phyloP scores from a whole-genome alignment of 805 yeast species.

The Zygotorulaspora sp. region DNA sequence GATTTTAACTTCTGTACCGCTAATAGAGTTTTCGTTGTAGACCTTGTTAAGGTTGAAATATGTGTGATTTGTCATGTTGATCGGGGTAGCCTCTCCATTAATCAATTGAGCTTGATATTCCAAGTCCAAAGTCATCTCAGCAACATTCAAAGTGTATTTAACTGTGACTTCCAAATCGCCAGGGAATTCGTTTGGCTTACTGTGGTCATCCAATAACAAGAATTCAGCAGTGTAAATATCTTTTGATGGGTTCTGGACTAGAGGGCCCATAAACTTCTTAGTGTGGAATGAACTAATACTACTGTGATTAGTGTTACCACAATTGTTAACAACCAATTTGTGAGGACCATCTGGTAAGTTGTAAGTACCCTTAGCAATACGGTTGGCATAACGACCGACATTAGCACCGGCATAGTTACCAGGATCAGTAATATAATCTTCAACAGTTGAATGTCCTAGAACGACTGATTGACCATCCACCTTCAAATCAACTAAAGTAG shows the following conservation, averaged over 20 bases:
- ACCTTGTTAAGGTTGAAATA: slow-evolving; percentile 49
- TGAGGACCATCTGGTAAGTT: slow-evolving; percentile 39
- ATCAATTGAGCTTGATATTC: slow-evolving; percentile 40
- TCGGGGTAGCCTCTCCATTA: slow-evolving; percentile 41
- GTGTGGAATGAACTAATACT: slow-evolving; percentile 51
- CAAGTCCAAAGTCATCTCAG: slow-evolving; percentile 37
- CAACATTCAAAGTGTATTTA: slow-evolving; percentile 41
- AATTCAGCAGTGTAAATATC: slow-evolving; percentile 37
- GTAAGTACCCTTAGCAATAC: slow-evolving; percentile 46
- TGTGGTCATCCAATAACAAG: slow-evolving; percentile 40
- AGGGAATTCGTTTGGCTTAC: slow-evolving; percentile 56
- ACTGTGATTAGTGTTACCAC: slow-evolving; percentile 47
- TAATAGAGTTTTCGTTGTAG: slow-evolving; percentile 28
- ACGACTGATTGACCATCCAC: slow-evolving; percentile 41
- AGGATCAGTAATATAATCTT: slow-evolving; percentile 26
- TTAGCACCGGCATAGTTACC: slow-evolving; percentile 59
- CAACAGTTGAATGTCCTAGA: slow-evolving; percentile 38
- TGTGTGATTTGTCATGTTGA: slow-evolving; percentile 58
- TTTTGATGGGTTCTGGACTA: slow-evolving; percentile 35
- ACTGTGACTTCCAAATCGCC: slow-evolving; percentile 48
- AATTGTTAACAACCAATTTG: slow-evolving; percentile 42
- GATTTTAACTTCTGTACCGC: slow-evolving; percentile 38
- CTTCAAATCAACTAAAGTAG: slow-evolving; percentile 42
- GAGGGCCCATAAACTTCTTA: slow-evolving; percentile 52
- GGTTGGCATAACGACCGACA: slow-evolving; percentile 62